Conservation (phyloP, 768 basidiomycete genomes). For the Lactifluus volemus region DNA sequence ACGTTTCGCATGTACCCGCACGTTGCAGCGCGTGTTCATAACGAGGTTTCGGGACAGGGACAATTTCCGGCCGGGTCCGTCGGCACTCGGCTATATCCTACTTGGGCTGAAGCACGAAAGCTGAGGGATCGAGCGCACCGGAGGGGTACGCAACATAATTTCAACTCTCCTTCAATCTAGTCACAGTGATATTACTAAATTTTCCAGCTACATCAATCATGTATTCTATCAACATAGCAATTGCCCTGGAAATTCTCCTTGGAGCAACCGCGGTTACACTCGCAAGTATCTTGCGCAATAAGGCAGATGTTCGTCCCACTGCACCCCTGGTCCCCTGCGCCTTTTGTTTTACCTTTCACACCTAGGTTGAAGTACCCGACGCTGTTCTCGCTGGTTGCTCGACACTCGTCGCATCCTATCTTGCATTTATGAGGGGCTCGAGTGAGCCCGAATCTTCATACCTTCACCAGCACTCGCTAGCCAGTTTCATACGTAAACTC, state of each 20-base stretch:
- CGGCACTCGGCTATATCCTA: not conserved
- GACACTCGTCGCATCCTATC: slow-evolving; percentile 59
- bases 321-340: not conserved
- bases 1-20: not conserved
- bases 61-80: not conserved
- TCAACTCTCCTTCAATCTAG: too few relatives aligned
- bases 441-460: slow-evolving; percentile 59
- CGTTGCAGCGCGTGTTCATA: not conserved
- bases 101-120: not conserved
- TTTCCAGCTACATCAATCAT: not conserved
- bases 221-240: slow-evolving; percentile 21
- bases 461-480: slow-evolving; percentile 48
- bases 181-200: not conserved
- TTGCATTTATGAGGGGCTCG: slow-evolving; percentile 60
- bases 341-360: not conserved
- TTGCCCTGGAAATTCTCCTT: slow-evolving; percentile 21
- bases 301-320: not conserved
- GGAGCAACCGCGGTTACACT: slow-evolving; percentile 22
- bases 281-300: slow-evolving; percentile 13
- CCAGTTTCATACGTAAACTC: slow-evolving; percentile 54
- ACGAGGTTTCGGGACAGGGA: not conserved
- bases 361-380: slow-evolving; percentile 28
- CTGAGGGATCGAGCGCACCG: not conserved
- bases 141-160: not conserved
- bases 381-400: slow-evolving; percentile 45